Conservation (phyloP, 345 rosid species). For the Eucalyptus regnans region DNA sequence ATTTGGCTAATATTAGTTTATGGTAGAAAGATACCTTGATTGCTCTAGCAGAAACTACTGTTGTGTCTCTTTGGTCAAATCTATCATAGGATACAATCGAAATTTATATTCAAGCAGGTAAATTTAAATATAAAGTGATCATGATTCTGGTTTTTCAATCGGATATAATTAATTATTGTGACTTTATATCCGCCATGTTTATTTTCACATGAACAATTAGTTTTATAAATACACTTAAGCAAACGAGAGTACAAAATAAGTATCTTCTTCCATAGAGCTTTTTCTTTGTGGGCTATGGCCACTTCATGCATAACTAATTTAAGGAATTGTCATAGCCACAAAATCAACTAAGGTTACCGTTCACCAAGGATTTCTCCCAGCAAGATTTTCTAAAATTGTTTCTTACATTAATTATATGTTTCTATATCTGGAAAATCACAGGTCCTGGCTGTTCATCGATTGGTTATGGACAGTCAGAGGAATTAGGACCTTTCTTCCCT, state of each 20-base stretch:
- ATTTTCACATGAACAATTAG: background rate
- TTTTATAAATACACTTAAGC: background rate
- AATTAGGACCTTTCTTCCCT: conserved; percentile 75
- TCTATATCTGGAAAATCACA: background rate
- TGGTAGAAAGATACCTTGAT: background rate
- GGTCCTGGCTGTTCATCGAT: conserved; percentile 85
- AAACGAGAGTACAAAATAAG: background rate
- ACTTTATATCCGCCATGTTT: background rate
- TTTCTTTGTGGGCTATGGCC: background rate
- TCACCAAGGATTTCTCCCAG: background rate
- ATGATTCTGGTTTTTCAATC: background rate
- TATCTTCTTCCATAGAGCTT: background rate
- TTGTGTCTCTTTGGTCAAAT: background rate
- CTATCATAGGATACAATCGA: background rate
- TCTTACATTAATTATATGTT: background rate
- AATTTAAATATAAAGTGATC: background rate
- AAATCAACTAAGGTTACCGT: background rate
- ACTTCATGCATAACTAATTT: background rate
- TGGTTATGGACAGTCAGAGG: conserved; percentile 72
- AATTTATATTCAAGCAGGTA: background rate
- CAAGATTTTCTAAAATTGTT: background rate
- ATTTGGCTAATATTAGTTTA: background rate
- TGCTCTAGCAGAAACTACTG: background rate
- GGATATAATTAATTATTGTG: background rate
- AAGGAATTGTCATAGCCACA: background rate